Conservation (phyloP, 768 basidiomycete genomes). For the Psilocybe subaeruginosa region DNA sequence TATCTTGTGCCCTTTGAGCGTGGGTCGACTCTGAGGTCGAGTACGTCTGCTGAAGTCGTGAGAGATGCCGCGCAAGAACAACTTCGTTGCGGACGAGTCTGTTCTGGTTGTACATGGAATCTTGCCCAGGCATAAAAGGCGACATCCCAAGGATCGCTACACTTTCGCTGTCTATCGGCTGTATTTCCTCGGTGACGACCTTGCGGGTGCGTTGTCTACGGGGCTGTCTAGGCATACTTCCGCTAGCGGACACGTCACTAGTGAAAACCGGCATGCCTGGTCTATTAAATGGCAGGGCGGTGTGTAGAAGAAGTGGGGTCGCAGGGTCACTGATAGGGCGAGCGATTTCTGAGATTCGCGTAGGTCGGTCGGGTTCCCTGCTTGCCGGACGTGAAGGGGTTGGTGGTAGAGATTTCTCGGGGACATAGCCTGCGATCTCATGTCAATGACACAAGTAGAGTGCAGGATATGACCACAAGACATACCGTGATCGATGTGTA, state of each 20-base stretch:
- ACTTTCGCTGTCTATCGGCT: background rate
- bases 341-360: background rate
- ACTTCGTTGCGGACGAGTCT: slow-evolving; percentile 18
- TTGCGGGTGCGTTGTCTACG: slow-evolving; percentile 11
- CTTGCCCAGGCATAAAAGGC: slow-evolving; percentile 17
- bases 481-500: background rate
- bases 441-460: background rate
- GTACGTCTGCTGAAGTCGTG: slow-evolving; percentile 2
- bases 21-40: background rate
- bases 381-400: background rate
- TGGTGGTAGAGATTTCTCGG: background rate
- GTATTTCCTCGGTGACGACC: slow-evolving; percentile 8
- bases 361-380: background rate
- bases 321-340: background rate
- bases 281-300: background rate
- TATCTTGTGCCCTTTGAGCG: slow-evolving; percentile 1
- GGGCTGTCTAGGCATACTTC: background rate
- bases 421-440: background rate
- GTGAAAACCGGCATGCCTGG: too few relatives aligned
- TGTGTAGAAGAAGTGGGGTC: background rate
- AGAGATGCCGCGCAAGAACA: slow-evolving; percentile 12
- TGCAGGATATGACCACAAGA: background rate
- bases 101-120: slow-evolving; percentile 18
- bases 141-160: slow-evolving; percentile 14
- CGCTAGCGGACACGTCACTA: too few relatives aligned